phyloP scores from a whole-genome alignment of 495 filamentous ascomycete genomes.

The Penicillium mononematosum region DNA sequence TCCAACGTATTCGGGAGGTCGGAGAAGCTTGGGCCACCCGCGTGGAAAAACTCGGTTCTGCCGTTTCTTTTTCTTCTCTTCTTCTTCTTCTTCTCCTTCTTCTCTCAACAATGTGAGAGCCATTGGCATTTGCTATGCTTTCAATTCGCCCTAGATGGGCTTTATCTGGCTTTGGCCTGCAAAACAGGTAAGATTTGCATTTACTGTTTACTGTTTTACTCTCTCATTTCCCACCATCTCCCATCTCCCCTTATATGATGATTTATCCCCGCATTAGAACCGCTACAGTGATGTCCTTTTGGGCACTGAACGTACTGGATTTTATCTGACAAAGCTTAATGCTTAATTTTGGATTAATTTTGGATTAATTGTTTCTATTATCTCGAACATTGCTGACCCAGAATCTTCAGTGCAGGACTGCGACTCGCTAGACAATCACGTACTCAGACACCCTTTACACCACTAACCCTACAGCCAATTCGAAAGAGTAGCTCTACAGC shows the following conservation, averaged over 20 bases:
- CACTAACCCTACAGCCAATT: conserved; percentile 22
- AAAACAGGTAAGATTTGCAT: conserved; percentile 37
- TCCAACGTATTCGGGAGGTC: conserved; percentile 13
- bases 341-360: conserved; percentile 14
- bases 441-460: conserved; percentile 10
- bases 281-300: conserved; percentile 82
- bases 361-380: conserved; percentile 10
- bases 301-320: conserved; percentile 44
- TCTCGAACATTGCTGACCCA: conserved; percentile 21
- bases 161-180: conserved; percentile 27
- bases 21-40: conserved; percentile 39
- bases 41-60: conserved; percentile 24
- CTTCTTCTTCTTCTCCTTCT: conserved; percentile 20
- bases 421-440: conserved; percentile 10
- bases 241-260: conserved; percentile 45
- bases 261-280: conserved; percentile 66
- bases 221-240: not conserved
- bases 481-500: conserved; percentile 34
- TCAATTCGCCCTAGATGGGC: conserved; percentile 39
- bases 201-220: conserved; percentile 5
- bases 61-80: conserved; percentile 19
- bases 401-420: conserved; percentile 31
- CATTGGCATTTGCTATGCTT: conserved; percentile 29
- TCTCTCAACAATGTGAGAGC: conserved; percentile 27
- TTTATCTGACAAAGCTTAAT: conserved; percentile 20